Conservation (phyloP, 768 basidiomycete species). For the Serendipita sp. region DNA sequence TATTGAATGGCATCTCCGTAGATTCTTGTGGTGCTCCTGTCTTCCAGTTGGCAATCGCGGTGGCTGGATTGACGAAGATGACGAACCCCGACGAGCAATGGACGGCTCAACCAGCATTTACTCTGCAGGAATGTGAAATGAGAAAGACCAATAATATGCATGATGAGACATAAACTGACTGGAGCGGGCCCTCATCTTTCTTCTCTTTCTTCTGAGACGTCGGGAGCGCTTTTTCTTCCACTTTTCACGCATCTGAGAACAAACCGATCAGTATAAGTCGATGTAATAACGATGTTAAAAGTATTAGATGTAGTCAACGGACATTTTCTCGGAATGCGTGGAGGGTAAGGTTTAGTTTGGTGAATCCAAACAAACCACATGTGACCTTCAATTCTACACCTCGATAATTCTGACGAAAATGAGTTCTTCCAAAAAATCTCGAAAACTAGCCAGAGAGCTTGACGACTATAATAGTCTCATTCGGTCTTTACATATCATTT, state of each 20-base stretch:
- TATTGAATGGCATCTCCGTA: background rate
- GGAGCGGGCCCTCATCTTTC: constrained; percentile 93
- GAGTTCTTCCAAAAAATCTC: background rate
- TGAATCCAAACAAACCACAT: background rate
- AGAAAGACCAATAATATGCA: background rate
- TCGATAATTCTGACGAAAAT: too few relatives aligned
- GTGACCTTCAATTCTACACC: background rate
- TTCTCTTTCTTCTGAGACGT: constrained; percentile 84
- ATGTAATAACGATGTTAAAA: background rate
- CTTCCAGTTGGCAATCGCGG: background rate
- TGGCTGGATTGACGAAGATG: background rate
- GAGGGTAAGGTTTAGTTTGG: background rate
- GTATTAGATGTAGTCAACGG: background rate
- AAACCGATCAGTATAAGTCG: background rate
- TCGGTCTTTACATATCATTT: constrained; percentile 42
- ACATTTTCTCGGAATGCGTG: background rate
- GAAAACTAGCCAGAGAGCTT: constrained; percentile 26
- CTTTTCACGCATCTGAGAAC: constrained; percentile 68
- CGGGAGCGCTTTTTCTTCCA: constrained; percentile 94
- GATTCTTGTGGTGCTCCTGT: background rate
- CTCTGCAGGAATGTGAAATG: background rate
- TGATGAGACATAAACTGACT: constrained; percentile 38
- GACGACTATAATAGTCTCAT: constrained; percentile 52
- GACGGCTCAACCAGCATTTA: background rate
- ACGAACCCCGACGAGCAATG: background rate